A percentile compares a stretch with the other conserved stretches of the same genome.
Evolutionary conservation across 2,329 filamentous ascomycete species (phyloP).

Genomic region (Neodidymelliopsis sp.): DNA sequence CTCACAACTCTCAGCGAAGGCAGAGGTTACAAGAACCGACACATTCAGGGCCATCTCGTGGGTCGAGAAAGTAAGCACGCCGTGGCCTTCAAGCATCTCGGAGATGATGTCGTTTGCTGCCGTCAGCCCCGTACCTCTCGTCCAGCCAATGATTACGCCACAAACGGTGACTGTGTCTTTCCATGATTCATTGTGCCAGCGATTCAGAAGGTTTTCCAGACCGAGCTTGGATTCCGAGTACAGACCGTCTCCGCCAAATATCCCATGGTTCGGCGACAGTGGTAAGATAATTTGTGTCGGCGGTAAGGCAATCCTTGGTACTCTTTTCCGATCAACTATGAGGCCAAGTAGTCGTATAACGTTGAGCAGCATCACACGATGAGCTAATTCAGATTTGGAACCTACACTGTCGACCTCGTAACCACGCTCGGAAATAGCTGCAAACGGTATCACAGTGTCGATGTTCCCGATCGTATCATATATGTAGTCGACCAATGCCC

Average conservation of each 20-base stretch:
- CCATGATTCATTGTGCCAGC: slow-evolving; percentile 50
- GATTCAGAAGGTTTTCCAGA: slow-evolving; percentile 47
- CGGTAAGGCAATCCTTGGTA: slow-evolving; percentile 45
- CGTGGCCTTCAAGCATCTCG: slow-evolving; percentile 69
- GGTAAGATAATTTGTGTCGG: slow-evolving; percentile 54
- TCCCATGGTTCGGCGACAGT: slow-evolving; percentile 56
- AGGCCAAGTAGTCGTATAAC: slow-evolving; percentile 82
- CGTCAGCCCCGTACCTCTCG: slow-evolving; percentile 56
- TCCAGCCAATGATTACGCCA: slow-evolving; percentile 57
- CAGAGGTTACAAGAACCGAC: slow-evolving; percentile 49
- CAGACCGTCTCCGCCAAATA: slow-evolving; percentile 54
- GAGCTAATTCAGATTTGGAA: slow-evolving; percentile 73
- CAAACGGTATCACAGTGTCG: slow-evolving; percentile 54
- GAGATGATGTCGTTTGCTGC: slow-evolving; percentile 52
- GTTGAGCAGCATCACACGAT: slow-evolving; percentile 98
- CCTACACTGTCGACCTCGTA: slow-evolving; percentile 59
- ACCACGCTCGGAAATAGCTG: slow-evolving; percentile 67
- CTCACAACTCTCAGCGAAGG: slow-evolving; percentile 90
- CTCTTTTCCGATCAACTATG: slow-evolving; percentile 68
- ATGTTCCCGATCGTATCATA: slow-evolving; percentile 75
- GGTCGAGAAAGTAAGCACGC: slow-evolving; percentile 51
- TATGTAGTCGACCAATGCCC: slow-evolving; percentile 49
- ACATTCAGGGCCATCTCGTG: slow-evolving; percentile 55
- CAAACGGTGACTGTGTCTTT: slow-evolving; percentile 53
- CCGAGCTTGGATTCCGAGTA: slow-evolving; percentile 57